phyloP scores from a whole-genome alignment of 2,329 filamentous ascomycete genomes.

The Hansfordia pulvinata region DNA sequence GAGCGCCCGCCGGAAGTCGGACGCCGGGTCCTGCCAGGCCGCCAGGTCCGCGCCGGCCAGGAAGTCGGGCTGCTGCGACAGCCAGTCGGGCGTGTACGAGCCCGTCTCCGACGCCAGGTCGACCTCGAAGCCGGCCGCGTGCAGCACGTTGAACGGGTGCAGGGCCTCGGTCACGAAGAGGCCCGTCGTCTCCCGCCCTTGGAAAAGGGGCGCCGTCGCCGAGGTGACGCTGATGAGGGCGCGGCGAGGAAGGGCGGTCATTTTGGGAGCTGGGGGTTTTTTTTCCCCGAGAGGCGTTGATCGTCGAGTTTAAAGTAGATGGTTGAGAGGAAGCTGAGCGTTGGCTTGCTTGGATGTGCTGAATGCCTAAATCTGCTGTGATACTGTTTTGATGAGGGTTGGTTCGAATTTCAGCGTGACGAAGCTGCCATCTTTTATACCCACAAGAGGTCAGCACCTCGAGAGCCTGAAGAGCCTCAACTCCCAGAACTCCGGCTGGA shows the following conservation, averaged over 20 bases:
- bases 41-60: conserved; percentile 22
- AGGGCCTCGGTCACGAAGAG: conserved; percentile 33
- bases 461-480: too few relatives aligned
- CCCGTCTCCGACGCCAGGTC: conserved; percentile 31
- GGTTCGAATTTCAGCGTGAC: too few relatives aligned
- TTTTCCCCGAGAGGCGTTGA: too few relatives aligned
- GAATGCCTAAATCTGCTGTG: too few relatives aligned
- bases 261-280: too few relatives aligned
- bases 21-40: conserved; percentile 23
- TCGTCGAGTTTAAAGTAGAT: too few relatives aligned
- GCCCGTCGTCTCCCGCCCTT: conserved; percentile 24
- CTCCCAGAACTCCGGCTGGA: too few relatives aligned
- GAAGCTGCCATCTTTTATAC: too few relatives aligned
- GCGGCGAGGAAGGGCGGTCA: conserved; percentile 21
- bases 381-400: too few relatives aligned
- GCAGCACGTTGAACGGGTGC: conserved; percentile 31
- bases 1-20: conserved; percentile 29
- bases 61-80: conserved; percentile 25
- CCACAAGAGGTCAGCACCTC: too few relatives aligned
- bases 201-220: conserved; percentile 22
- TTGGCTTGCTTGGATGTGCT: too few relatives aligned
- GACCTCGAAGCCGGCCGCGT: conserved; percentile 28
- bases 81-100: conserved; percentile 26
- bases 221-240: conserved; percentile 29
- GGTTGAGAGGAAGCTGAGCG: too few relatives aligned